phyloP scores from a whole-genome alignment of 148 eudicot species.

The Rhododendron vialii region DNA sequence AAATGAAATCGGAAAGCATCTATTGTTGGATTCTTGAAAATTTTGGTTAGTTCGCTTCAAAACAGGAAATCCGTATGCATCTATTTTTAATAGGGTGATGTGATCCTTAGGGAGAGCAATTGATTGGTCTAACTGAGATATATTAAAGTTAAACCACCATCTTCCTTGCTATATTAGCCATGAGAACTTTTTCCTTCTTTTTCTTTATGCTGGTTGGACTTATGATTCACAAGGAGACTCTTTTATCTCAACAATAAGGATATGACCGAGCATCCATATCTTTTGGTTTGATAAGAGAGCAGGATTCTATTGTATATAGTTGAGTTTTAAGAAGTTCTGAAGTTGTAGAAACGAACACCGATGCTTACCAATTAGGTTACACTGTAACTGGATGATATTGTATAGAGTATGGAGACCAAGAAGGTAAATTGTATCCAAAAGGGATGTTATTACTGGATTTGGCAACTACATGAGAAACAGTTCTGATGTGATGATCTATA shows the following conservation, averaged over 20 bases:
- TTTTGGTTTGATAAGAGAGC: background rate
- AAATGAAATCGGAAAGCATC: no score
- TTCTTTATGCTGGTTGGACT: background rate
- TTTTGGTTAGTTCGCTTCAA: no score
- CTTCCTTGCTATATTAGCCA: no score
- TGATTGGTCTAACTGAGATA: no score
- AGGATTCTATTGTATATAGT: background rate
- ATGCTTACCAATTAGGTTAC: background rate
- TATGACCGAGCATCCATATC: background rate
- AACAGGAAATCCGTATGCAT: no score
- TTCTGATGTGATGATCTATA: background rate
- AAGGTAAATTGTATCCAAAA: background rate
- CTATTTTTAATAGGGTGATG: no score
- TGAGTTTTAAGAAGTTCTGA: background rate
- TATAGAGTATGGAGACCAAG: background rate
- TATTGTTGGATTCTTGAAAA: no score
- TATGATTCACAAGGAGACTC: background rate
- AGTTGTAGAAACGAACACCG: background rate
- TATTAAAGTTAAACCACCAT: no score
- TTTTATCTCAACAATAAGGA: background rate
- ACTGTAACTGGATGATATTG: background rate
- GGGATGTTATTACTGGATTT: background rate
- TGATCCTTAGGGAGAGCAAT: no score
- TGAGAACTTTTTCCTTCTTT: background rate
- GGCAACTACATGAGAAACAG: no score